Conservation (phyloP, 805 yeast species). For the Naumovozyma baii region DNA sequence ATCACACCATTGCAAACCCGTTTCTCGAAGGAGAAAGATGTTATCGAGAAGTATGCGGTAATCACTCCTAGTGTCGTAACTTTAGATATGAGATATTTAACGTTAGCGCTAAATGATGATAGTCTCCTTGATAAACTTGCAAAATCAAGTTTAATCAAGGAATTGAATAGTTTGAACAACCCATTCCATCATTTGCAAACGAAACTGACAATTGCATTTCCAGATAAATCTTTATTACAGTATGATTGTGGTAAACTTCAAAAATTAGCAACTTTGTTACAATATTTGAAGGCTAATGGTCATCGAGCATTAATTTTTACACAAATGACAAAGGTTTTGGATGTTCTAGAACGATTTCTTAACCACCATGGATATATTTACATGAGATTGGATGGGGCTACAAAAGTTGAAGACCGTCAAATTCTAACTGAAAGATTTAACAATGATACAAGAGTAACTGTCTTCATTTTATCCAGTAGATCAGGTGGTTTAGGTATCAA, state of each 20-base stretch:
- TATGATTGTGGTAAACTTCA: constrained; percentile 97
- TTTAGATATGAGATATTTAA: constrained; percentile 49
- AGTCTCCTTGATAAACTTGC: constrained; percentile 21
- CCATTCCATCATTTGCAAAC: constrained; percentile 79
- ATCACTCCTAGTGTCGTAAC: constrained; percentile 82
- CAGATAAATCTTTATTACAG: constrained; percentile 84
- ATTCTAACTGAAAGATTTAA: constrained; percentile 87
- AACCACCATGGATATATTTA: constrained; percentile 91
- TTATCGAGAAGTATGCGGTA: constrained; percentile 68
- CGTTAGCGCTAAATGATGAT: constrained; percentile 20
- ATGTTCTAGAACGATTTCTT: constrained; percentile 83
- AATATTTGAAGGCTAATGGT: constrained; percentile 72
- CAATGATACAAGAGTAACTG: constrained; percentile 74
- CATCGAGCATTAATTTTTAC: constrained; percentile 94
- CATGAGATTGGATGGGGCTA: constrained; percentile 93
- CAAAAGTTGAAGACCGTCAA: constrained; percentile 95
- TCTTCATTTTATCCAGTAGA: constrained; percentile 85
- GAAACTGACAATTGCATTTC: constrained; percentile 85
- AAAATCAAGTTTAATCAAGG: constrained; percentile 15
- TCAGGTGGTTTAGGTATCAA: constrained; percentile 98
- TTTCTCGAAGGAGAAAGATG: constrained; percentile 35
- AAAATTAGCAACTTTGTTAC: constrained; percentile 63
- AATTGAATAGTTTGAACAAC: constrained; percentile 24
- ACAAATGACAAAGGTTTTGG: constrained; percentile 95
- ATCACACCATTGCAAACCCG: constrained; percentile 37